Evolutionary conservation across 2,329 filamentous ascomycete species (phyloP), one percentile per base, ranked within the genome.

Genomic region (Colletotrichum plurivorum): DNA sequence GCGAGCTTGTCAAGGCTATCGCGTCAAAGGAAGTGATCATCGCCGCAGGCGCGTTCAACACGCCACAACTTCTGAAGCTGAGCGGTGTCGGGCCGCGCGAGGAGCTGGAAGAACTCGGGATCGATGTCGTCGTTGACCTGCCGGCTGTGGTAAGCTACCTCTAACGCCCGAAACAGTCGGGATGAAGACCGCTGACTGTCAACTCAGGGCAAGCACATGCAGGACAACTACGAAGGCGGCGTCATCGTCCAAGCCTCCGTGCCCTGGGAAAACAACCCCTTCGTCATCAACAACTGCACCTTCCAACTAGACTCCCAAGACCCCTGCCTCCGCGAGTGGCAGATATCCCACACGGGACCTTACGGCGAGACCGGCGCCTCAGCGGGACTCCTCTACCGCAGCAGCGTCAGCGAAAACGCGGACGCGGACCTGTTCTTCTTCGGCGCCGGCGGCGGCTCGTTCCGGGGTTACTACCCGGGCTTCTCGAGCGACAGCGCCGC

Each of bases 121-220:
- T 91, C 70, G 76, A 81, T 0, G 81, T 89, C 7, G 74, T 89
- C 43, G 78, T 80, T 1, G 83, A 92, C 74, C 81, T 89, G 2
- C 89, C 88, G 0, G 90, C 88, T 52, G 89, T 93, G 46, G 46
- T 49, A 10, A 49, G 46, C 20, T 15, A 5, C 18, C 15, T 8
- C 16, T 10, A 9, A 15, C 46, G 10, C 46, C 46, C n/a, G 18
- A 18, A 12, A 12, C 25, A 7, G 3, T 16, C 46, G 12, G 20
- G n/a, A 2, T 5, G 6, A 7, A 22, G 8, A 4, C n/a, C 4
- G 20, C 18, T 49, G 4, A 22, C 20, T 7, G 5, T 90, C 20
- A 3, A 2, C 25, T 7, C 49, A 53, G 1, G 86, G 85, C 8
- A 83, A 81, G 49, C 90, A 90, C 76, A 77, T 90, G 90, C 76